phyloP scores from a whole-genome alignment of 129 eudicot genomes.

The Silybum marianum region DNA sequence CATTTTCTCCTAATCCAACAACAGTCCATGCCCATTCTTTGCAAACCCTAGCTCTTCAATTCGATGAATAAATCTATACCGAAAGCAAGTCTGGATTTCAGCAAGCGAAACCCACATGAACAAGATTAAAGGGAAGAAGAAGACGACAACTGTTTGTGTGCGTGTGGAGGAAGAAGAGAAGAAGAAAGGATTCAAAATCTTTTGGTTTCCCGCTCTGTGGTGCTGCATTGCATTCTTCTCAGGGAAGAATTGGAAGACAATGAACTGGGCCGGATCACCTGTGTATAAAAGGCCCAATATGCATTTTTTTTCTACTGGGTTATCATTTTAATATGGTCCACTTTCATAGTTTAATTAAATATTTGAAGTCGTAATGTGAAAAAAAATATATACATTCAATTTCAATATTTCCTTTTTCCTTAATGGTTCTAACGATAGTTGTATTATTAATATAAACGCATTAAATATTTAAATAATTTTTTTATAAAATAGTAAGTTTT shows the following conservation, averaged over 20 bases:
- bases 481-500: too few relatives aligned
- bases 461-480: too few relatives aligned
- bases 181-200: conserved; percentile 26
- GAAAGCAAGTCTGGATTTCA: background rate
- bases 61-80: conserved; percentile 1
- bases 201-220: conserved; percentile 42
- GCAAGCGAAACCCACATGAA: background rate
- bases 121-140: conserved; percentile 9
- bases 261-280: background rate
- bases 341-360: too few relatives aligned
- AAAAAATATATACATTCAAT: too few relatives aligned
- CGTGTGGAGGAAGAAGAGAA: conserved; percentile 6
- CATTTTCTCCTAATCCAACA: conserved; percentile 39
- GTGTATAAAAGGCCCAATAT: background rate
- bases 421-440: too few relatives aligned
- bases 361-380: too few relatives aligned
- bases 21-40: conserved; percentile 26
- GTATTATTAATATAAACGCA: too few relatives aligned
- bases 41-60: conserved; percentile 32
- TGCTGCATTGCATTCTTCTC: background rate
- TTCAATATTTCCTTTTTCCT: too few relatives aligned
- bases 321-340: background rate
- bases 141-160: background rate
- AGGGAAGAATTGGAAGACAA: conserved; percentile 11
- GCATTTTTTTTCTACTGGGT: background rate